phyloP scores from a whole-genome alignment of 2,329 filamentous ascomycete species.

The Fusarium sterilihyphosum region DNA sequence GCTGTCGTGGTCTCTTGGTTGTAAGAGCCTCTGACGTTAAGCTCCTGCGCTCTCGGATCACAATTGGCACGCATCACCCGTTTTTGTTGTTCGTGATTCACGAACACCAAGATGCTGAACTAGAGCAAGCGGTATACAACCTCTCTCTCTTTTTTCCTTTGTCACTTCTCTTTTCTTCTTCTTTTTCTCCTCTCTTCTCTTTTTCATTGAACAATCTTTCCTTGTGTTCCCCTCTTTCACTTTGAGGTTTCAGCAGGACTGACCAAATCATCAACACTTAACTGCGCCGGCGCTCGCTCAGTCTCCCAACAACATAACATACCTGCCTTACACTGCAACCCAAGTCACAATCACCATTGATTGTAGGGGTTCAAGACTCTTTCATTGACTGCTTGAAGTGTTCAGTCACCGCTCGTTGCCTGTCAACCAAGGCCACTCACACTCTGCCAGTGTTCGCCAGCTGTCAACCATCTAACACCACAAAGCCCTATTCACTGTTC shows the following conservation, averaged over 20 bases:
- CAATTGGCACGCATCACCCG: conserved; percentile 27
- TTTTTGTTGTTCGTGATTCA: conserved; percentile 41
- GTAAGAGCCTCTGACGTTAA: conserved; percentile 25
- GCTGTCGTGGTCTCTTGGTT: conserved; percentile 36
- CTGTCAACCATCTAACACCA: conserved; percentile 18
- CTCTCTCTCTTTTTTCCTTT: conserved; percentile 31
- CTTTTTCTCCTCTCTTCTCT: conserved; percentile 16
- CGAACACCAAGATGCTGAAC: conserved; percentile 39
- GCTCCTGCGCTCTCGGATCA: conserved; percentile 14
- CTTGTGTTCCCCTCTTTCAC: conserved; percentile 32
- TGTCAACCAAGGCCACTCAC: background rate
- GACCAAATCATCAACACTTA: conserved; percentile 27
- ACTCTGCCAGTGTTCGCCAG: conserved; percentile 38
- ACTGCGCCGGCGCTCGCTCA: conserved; percentile 31
- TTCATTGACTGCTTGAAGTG: background rate
- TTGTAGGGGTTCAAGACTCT: background rate
- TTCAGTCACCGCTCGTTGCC: conserved; percentile 3
- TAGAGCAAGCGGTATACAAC: conserved; percentile 33
- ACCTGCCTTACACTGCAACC: background rate
- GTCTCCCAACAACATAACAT: conserved; percentile 9
- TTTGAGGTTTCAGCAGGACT: conserved; percentile 43
- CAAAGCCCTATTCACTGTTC: conserved; percentile 27
- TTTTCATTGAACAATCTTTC: conserved; percentile 24
- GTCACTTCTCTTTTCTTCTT: conserved; percentile 2
- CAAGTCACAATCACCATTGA: conserved; percentile 4